These are phyloP conservation scores for Coprinellus micaceus DNA, from an alignment of 768 basidiomycete genomes.

Conservation along the genomic window DNA sequence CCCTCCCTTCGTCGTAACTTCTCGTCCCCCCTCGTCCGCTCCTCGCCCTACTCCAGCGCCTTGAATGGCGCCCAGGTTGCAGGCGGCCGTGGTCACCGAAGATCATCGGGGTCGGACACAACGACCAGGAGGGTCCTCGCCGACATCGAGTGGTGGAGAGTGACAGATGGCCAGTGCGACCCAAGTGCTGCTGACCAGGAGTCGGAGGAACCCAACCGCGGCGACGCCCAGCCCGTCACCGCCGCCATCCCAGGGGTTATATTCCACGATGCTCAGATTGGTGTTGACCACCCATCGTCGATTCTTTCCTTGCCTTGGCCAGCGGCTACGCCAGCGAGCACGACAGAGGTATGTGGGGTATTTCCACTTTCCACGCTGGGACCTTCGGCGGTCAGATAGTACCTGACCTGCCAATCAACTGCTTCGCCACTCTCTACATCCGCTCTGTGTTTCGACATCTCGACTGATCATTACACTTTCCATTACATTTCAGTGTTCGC, in stretches of 20 bases:
- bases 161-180: conserved; percentile 66
- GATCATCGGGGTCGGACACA: conserved; percentile 67
- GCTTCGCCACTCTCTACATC: conserved; percentile 7
- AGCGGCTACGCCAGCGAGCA: conserved; percentile 20
- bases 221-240: conserved; percentile 30
- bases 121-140: conserved; percentile 67
- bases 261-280: conserved; percentile 34
- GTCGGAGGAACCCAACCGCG: conserved; percentile 38
- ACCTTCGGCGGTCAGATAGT: conserved; percentile 3
- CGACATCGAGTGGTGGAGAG: conserved; percentile 87
- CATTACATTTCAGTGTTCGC: conserved; percentile 22
- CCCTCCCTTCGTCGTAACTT: conserved; percentile 79
- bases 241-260: conserved; percentile 24
- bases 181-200: conserved; percentile 41
- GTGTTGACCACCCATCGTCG: conserved; percentile 36
- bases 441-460: background rate
- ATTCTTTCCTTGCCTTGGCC: conserved; percentile 32
- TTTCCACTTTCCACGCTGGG: background rate
- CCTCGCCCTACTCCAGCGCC: conserved; percentile 50
- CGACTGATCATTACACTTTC: background rate
- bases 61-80: conserved; percentile 23
- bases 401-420: conserved; percentile 1
- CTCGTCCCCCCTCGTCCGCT: conserved; percentile 67
- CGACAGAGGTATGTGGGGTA: conserved; percentile 35
- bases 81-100: conserved; percentile 47